Conservation (phyloP, 148 eudicot genomes). For the Camellia sinensis region DNA sequence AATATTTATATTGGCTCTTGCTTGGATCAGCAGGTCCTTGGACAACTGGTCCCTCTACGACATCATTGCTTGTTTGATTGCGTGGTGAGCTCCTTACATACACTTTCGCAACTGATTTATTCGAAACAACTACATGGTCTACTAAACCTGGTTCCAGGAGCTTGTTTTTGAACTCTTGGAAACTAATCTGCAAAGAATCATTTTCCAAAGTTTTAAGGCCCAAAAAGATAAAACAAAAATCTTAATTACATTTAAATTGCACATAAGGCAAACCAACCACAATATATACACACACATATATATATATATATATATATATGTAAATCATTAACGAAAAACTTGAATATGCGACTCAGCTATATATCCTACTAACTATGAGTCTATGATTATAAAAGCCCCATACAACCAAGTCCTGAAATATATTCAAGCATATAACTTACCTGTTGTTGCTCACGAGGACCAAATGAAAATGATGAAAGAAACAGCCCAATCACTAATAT, state of each 20-base stretch:
- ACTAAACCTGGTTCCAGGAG: conserved; percentile 90
- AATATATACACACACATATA: too few relatives aligned
- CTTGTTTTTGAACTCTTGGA: conserved; percentile 91
- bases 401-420: background rate
- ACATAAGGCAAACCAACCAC: background rate
- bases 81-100: conserved; percentile 63
- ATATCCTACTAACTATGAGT: too few relatives aligned
- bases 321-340: background rate
- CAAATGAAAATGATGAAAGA: conserved; percentile 54
- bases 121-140: conserved; percentile 74
- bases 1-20: conserved; percentile 60
- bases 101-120: conserved; percentile 85
- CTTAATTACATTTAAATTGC: background rate
- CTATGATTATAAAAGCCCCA: too few relatives aligned
- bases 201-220: conserved; percentile 8
- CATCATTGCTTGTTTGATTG: conserved; percentile 35
- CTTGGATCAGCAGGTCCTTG: conserved; percentile 43
- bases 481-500: conserved; percentile 55
- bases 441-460: conserved; percentile 63
- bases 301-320: background rate
- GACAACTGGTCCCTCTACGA: conserved; percentile 16
- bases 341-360: background rate
- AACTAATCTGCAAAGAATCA: conserved; percentile 68
- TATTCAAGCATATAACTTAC: conserved; percentile 23
- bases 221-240: conserved; percentile 10